Evolutionary conservation across 768 basidiomycete genomes (phyloP).

Genomic region (Termitomyces sp.): DNA sequence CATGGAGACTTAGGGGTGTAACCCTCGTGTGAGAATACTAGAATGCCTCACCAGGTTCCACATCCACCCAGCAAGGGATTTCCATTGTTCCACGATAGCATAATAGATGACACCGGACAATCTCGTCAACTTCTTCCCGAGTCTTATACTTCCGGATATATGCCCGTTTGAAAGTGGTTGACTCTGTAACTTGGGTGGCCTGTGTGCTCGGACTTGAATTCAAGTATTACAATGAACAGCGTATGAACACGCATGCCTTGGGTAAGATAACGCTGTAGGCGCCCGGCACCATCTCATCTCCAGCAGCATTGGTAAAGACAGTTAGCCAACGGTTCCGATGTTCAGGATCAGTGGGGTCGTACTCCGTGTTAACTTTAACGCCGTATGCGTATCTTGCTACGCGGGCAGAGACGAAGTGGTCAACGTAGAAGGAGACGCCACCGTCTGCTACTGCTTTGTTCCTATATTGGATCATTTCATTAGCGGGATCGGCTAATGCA

Average conservation of each 20-base stretch:
- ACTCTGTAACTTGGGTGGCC: conserved; percentile 35
- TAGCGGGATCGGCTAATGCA: not conserved
- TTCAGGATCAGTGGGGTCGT: conserved; percentile 9
- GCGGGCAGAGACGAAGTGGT: conserved; percentile 19
- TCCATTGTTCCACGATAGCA: conserved; percentile 15
- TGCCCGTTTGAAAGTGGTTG: conserved; percentile 18
- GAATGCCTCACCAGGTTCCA: conserved; percentile 18
- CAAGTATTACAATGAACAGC: too few relatives aligned
- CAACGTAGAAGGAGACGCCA: conserved; percentile 20
- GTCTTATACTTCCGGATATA: conserved; percentile 1
- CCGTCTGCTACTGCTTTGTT: conserved; percentile 22
- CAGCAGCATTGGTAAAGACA: conserved; percentile 1
- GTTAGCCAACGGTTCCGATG: conserved; percentile 8
- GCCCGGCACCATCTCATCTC: conserved; percentile 11
- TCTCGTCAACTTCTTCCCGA: not conserved
- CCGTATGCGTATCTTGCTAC: conserved; percentile 19
- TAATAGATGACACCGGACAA: conserved; percentile 11
- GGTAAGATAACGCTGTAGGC: conserved; percentile 26
- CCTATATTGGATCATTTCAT: not conserved
- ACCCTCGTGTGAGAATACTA: not conserved
- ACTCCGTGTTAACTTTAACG: not conserved
- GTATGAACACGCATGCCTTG: conserved; percentile 16
- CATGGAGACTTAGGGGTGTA: not conserved
- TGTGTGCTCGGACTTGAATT: conserved; percentile 15
- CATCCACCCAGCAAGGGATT: conserved; percentile 24